Evolutionary conservation across 768 basidiomycete genomes (phyloP).

Genomic region (Termitomyces sp.): DNA sequence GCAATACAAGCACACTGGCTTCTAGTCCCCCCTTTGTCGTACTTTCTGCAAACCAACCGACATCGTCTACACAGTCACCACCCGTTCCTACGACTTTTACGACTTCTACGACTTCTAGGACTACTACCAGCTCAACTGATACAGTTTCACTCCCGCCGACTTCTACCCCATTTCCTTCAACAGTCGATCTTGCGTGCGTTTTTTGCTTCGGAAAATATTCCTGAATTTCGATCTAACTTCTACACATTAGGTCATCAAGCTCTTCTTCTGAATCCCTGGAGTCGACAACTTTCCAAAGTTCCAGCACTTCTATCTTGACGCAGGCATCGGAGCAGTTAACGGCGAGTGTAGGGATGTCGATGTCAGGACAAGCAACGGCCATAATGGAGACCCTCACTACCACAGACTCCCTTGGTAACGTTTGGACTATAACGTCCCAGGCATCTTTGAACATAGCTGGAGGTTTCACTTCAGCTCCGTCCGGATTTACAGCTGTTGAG

Average conservation of each 20-base stretch:
- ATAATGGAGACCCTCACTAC: background rate
- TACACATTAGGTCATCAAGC: background rate
- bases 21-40: background rate
- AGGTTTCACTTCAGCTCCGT: background rate
- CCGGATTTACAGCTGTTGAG: slow-evolving; percentile 1
- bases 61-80: background rate
- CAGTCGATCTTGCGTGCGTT: background rate
- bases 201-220: background rate
- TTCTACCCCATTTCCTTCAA: background rate
- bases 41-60: background rate
- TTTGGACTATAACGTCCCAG: background rate
- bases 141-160: background rate
- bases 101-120: background rate
- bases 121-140: background rate
- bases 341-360: background rate
- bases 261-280: background rate
- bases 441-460: background rate
- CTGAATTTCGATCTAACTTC: background rate
- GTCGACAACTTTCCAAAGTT: background rate
- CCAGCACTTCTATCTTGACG: background rate
- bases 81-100: background rate
- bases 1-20: slow-evolving; percentile 4
- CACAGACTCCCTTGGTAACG: background rate
- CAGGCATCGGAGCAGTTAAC: background rate
- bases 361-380: background rate